Base-by-base conservation (phyloP, 306 rosid genomes). In the Cyamopsis tetragonoloba region DNA sequence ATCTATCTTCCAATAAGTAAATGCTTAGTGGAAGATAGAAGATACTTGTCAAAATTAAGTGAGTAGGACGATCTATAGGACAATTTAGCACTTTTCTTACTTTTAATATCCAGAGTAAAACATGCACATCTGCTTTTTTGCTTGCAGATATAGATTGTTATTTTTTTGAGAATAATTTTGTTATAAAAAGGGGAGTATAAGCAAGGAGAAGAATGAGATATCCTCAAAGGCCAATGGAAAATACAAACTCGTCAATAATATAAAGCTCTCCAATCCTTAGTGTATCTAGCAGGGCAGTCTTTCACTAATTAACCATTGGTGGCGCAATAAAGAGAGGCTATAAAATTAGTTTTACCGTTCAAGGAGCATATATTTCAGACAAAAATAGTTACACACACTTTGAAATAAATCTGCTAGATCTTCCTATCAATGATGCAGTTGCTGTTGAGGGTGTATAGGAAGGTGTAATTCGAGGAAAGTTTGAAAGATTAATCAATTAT, bases 301-400 rank as follows among this genome's bases (percentile, higher is more conserved):
- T n/a, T 34, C 32, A 24, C 41, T 32, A 28, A 38, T 44, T 47
- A 32, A 56, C 20, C 56, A 54, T 14, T 26, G 27, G 34, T 20
- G 19, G 37, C 12, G 39, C 47, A 13, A 28, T 18, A 28, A 32
- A 42, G 19, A 28, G 17, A 32, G 53, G 34, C 63, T 65, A 41
- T 20, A 64, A 22, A 43, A 46, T 5, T 44, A 15, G 22, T 23
- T 71, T 59, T 24, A 7, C 62, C 46, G 4, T n/a, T 47, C 10
- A 43, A 15, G 66, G 27, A 15, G 63, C 56, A 49, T 54, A 67
- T 75, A 28, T 39, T 32, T 62, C 30, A 42, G 61, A 65, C 37
- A 56, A 20, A 14, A n/a, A n/a, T 26, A 27, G 17, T 10, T 44
- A 48, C 30, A 57, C 68, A 47, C 39, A 28, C 5, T 15, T 39